phyloP scores from a whole-genome alignment of 805 yeast species.

The Blastobotrys terrestris region DNA sequence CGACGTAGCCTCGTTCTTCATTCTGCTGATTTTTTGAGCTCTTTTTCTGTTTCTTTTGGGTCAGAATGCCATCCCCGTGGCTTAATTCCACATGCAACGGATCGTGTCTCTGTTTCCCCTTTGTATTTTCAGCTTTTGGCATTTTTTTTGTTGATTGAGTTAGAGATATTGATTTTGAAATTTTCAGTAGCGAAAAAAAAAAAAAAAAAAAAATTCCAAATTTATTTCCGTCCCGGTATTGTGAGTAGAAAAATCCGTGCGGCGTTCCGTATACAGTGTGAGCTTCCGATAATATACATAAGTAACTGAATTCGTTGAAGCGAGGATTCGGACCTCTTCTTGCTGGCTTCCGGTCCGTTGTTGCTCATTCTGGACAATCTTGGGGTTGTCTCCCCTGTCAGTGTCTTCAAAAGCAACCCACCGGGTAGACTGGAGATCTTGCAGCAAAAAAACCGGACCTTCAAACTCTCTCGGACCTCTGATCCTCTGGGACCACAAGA shows the following conservation, averaged over 20 bases:
- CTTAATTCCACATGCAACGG: slow-evolving; percentile 76
- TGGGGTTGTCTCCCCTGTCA: slow-evolving; percentile 94
- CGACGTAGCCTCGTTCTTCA: slow-evolving; percentile 60
- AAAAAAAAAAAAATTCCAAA: not conserved
- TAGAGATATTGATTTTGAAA: not conserved
- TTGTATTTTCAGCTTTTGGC: slow-evolving; percentile 26
- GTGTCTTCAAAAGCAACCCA: slow-evolving; percentile 90
- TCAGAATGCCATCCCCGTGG: slow-evolving; percentile 64
- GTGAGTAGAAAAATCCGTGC: not conserved
- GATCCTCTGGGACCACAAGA: no score
- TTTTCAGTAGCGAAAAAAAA: not conserved
- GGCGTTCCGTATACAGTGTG: no score
- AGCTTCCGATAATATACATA: no score
- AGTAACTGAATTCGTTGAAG: no score
- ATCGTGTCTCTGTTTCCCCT: slow-evolving; percentile 54
- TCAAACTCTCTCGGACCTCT: no score
- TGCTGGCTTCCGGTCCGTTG: no score
- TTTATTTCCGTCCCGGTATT: not conserved
- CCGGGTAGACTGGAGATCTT: slow-evolving; percentile 68
- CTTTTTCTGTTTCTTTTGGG: slow-evolving; percentile 30
- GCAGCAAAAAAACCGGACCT: slow-evolving; percentile 25
- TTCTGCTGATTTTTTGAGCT: slow-evolving; percentile 29
- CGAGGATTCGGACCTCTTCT: no score
- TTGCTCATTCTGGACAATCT: slow-evolving; percentile 73
- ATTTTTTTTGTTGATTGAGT: slow-evolving; percentile 6